phyloP scores from a whole-genome alignment of 1,139 yeast species.

The Debaryomyces coudertii region DNA sequence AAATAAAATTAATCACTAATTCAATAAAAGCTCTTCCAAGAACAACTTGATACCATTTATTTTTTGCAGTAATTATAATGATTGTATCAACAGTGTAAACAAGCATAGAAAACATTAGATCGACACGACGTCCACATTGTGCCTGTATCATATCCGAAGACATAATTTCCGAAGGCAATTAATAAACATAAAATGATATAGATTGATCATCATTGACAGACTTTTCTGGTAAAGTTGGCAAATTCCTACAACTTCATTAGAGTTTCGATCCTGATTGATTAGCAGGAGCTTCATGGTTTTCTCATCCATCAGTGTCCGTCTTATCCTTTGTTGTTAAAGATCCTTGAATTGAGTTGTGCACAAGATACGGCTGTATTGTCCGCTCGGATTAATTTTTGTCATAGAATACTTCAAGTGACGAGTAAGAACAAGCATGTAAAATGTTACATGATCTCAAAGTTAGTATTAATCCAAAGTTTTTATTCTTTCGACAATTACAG shows the following conservation, averaged over 20 bases:
- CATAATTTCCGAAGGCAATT: constrained; percentile 63
- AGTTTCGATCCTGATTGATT: constrained; percentile 7
- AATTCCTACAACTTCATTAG: constrained; percentile 9
- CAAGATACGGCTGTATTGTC: constrained; percentile 1
- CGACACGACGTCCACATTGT: constrained; percentile 65
- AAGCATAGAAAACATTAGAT: constrained; percentile 48
- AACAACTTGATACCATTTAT: constrained; percentile 54
- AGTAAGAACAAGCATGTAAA: neutral
- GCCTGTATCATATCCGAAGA: constrained; percentile 75
- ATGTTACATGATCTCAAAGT: neutral
- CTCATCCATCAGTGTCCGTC: constrained; percentile 1
- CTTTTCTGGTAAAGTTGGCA: constrained; percentile 27
- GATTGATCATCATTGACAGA: constrained; percentile 33
- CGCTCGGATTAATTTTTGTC: constrained; percentile 4
- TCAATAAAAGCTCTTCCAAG: constrained; percentile 72
- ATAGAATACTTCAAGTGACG: neutral
- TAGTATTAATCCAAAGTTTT: too few relatives aligned
- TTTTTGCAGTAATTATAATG: constrained; percentile 42
- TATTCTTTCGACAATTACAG: too few relatives aligned
- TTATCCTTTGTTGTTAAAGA: constrained; percentile 21
- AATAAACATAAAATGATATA: constrained; percentile 42
- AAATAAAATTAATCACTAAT: constrained; percentile 68
- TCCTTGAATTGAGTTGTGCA: constrained; percentile 6
- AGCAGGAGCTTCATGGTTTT: constrained; percentile 7
- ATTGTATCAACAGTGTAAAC: constrained; percentile 54